A percentile compares a stretch with the other conserved stretches of the same genome.
phyloP scores from a whole-genome alignment of 2,329 filamentous ascomycete genomes.

The Akanthomyces dipterigenus region DNA sequence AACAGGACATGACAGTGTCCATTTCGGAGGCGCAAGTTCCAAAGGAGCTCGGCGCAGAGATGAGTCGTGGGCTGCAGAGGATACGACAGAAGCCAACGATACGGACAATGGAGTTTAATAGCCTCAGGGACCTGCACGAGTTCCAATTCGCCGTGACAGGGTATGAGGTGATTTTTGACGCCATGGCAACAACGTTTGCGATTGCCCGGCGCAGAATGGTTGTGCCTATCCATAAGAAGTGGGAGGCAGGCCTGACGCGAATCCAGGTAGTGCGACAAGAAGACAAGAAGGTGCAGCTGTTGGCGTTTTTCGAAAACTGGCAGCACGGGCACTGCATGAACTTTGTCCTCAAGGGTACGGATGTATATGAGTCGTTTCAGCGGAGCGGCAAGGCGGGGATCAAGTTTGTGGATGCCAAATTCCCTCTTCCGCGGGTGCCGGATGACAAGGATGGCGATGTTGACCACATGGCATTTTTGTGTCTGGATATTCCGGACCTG shows the following conservation, averaged over 20 bases:
- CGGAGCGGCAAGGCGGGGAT: slow-evolving; percentile 62
- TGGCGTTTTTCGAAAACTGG: slow-evolving; percentile 86
- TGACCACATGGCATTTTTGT: slow-evolving; percentile 67
- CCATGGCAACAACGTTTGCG: slow-evolving; percentile 65
- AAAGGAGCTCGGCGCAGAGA: slow-evolving; percentile 54
- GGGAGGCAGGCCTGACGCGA: slow-evolving; percentile 75
- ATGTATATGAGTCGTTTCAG: slow-evolving; percentile 67
- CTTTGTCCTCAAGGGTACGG: slow-evolving; percentile 77
- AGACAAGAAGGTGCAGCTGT: slow-evolving; percentile 67
- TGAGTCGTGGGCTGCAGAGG: slow-evolving; percentile 57
- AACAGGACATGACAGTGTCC: slow-evolving; percentile 70
- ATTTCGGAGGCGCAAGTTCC: slow-evolving; percentile 61
- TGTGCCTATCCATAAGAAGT: slow-evolving; percentile 89
- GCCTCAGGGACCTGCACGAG: slow-evolving; percentile 61
- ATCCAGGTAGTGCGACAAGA: slow-evolving; percentile 69
- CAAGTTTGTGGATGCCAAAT: slow-evolving; percentile 84
- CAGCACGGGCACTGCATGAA: slow-evolving; percentile 83
- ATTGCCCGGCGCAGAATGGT: slow-evolving; percentile 84
- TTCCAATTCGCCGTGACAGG: slow-evolving; percentile 78
- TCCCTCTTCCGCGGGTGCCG: slow-evolving; percentile 64
- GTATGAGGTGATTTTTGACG: slow-evolving; percentile 68
- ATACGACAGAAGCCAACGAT: slow-evolving; percentile 55
- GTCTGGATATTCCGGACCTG: slow-evolving; percentile 80
- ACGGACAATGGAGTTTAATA: slow-evolving; percentile 64
- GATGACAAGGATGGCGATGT: slow-evolving; percentile 43